Evolutionary conservation across 257 asterid genomes (phyloP).

Genomic region (Capsicum rhomboideum): DNA sequence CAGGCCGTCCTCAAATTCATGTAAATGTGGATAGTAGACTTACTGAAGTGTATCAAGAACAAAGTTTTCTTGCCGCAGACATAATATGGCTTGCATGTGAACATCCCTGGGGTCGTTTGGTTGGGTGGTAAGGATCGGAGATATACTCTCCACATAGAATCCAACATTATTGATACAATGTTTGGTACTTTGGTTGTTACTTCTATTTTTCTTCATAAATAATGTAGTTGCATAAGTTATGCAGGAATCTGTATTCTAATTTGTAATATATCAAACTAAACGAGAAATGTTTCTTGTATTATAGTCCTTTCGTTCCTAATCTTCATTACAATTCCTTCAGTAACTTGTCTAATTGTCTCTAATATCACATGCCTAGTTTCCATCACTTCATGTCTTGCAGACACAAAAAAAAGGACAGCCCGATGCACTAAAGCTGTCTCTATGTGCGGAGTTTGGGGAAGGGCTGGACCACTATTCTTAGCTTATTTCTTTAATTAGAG

Average conservation of each 20-base stretch:
- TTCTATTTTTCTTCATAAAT: not conserved
- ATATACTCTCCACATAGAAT: not conserved
- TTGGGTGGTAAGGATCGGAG: not conserved
- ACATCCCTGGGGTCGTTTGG: not conserved
- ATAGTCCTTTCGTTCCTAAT: not conserved
- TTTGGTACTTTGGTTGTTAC: not conserved
- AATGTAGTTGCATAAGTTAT: not conserved
- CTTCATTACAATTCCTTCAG: not conserved
- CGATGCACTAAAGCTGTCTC: too few relatives aligned
- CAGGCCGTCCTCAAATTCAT: slow-evolving; percentile 51
- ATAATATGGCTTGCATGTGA: not conserved
- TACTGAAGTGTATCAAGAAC: not conserved
- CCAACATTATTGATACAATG: not conserved
- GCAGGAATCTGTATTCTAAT: not conserved
- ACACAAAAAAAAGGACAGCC: too few relatives aligned
- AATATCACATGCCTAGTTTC: not conserved
- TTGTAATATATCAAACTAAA: not conserved
- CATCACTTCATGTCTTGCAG: too few relatives aligned
- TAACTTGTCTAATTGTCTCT: not conserved
- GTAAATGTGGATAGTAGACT: slow-evolving; percentile 15
- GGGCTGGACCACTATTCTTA: too few relatives aligned
- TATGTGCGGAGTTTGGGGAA: too few relatives aligned
- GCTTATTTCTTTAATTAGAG: too few relatives aligned
- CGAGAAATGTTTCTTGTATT: not conserved
- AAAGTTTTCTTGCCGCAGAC: not conserved